phyloP scores from a whole-genome alignment of 257 asterid species.

The Lavandula angustifolia region DNA sequence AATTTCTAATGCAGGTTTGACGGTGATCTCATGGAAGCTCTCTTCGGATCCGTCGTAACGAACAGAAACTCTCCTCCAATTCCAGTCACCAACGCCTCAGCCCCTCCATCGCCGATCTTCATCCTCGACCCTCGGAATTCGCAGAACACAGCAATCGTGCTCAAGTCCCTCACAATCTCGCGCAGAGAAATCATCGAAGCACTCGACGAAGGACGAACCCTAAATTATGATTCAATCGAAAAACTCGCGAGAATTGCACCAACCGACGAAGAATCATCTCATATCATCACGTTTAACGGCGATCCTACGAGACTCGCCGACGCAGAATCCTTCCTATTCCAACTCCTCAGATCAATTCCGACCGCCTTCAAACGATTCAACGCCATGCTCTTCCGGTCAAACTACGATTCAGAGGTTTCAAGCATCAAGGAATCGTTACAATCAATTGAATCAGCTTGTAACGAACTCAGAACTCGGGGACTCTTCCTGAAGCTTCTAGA shows the following conservation, averaged over 20 bases:
- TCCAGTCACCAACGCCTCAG: constrained; percentile 43
- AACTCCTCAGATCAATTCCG: constrained; percentile 79
- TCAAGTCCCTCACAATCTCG: constrained; percentile 63
- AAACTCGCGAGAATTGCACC: constrained; percentile 72
- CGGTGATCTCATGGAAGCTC: constrained; percentile 95
- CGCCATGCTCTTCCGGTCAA: constrained; percentile 71
- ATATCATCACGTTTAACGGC: constrained; percentile 64
- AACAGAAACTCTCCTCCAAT: constrained; percentile 65
- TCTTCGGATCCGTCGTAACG: constrained; percentile 84
- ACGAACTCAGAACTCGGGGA: constrained; percentile 74
- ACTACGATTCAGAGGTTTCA: constrained; percentile 51
- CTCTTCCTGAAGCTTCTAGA: constrained; percentile 89
- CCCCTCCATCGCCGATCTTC: constrained; percentile 66
- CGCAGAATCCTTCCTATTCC: constrained; percentile 86
- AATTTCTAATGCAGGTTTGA: constrained; percentile 63
- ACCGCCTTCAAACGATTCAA: constrained; percentile 72
- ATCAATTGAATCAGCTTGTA: constrained; percentile 64
- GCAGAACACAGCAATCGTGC: constrained; percentile 74
- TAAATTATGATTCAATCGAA: constrained; percentile 65
- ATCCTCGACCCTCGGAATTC: constrained; percentile 86
- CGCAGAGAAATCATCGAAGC: constrained; percentile 66
- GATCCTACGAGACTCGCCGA: constrained; percentile 77
- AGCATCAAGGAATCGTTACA: constrained; percentile 50
- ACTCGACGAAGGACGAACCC: constrained; percentile 58
- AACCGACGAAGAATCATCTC: constrained; percentile 59